Evolutionary conservation across 441 rosid genomes (phyloP).

Genomic region (Lagerstroemia fauriei): DNA sequence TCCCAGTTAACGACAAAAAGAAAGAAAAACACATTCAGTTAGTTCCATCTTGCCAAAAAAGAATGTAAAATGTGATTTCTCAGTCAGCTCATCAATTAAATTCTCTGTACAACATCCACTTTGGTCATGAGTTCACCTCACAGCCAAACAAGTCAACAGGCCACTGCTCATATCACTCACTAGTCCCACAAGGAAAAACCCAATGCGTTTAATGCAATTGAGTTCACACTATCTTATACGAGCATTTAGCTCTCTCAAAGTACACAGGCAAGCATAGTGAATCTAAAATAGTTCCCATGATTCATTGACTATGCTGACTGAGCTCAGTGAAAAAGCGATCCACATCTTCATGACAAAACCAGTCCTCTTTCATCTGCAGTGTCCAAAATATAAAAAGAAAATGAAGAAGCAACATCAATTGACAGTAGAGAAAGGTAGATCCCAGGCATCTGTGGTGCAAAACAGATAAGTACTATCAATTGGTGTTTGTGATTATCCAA

Average conservation of each 20-base stretch:
- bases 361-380: conserved; percentile 69
- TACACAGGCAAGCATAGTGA: background rate
- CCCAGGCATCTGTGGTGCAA: background rate
- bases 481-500: background rate
- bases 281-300: background rate
- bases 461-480: background rate
- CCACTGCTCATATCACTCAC: background rate
- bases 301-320: conserved; percentile 13
- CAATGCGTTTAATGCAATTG: background rate
- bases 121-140: background rate
- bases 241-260: background rate
- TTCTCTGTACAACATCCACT: background rate
- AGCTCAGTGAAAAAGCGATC: conserved; percentile 52
- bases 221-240: background rate
- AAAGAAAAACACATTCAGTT: no score
- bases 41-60: no score
- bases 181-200: background rate
- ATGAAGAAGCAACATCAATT: background rate
- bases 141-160: background rate
- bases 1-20: no score
- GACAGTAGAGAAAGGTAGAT: background rate
- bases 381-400: conserved; percentile 8
- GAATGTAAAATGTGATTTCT: no score
- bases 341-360: conserved; percentile 62
- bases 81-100: no score